Base-by-base conservation (phyloP, 495 filamentous ascomycete genomes). In the Trichoderma orchidacearum region DNA sequence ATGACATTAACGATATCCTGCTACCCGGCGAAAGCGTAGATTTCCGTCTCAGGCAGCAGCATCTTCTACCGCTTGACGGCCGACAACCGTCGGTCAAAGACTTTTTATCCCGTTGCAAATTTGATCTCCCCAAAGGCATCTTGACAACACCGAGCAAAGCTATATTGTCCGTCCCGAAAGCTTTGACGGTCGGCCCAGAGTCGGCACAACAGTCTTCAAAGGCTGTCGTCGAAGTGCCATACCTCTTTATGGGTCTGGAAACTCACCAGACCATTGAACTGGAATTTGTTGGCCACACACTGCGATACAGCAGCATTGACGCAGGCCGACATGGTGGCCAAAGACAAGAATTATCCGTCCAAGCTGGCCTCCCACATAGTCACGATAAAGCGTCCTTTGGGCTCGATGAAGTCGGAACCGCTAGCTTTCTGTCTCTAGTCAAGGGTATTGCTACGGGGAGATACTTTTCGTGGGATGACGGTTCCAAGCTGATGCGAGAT, bases 211-310 rank as follows among this genome's bases (percentile, higher is more conserved):
- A 23, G 12, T 30, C 31, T 21, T 36, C 17, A 7, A 48, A 25
- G 27, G 21, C 41, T 55, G n/a, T 4, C 15, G 17, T 56, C 9
- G 41, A 31, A 12, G 48, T 76, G 9, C 57, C 69, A 32, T 80
- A 82, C 67, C 59, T 68, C 21, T 75, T 77, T 59, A 67, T 66
- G 28, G 71, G 71, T 3, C 55, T 77, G 6, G 76, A 81, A 51
- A 59, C 74, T 7, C 66, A 68, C 7, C 67, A 67, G 25, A 61
- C 62, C 41, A 58, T 75, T 21, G 57, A 65, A 1, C 59, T 73
- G 27, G 60, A 63, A 4, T 73, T 66, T 61, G 53, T 64, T 1
- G 66, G 64, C 25, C 72, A 71, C 65, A 63, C 54, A 5, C 54
- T 80, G 15, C 58, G 61, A 0, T 81, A 77, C 66, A 72, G 68